These are phyloP conservation scores for Torulaspora pretoriensis DNA, from an alignment of 1,139 yeast genomes.

Conservation along the genomic window DNA sequence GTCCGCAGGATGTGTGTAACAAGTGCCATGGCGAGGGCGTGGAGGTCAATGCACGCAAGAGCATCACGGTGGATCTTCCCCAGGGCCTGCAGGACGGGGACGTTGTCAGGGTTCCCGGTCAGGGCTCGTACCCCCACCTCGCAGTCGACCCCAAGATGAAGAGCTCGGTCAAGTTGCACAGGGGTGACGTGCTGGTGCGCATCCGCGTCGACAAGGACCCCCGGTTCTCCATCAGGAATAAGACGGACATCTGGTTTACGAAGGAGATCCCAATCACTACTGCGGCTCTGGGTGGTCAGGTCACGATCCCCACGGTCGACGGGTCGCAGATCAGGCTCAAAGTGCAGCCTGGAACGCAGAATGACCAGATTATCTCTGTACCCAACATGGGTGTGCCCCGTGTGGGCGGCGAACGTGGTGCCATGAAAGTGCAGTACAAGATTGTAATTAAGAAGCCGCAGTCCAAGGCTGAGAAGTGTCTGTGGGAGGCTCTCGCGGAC, in stretches of 20 bases:
- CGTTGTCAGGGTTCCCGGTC: constrained; percentile 76
- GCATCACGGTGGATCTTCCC: constrained; percentile 78
- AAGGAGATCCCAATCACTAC: constrained; percentile 86
- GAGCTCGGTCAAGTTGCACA: constrained; percentile 48
- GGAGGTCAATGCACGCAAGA: constrained; percentile 52
- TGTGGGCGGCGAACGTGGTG: constrained; percentile 61
- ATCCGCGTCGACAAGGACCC: constrained; percentile 74
- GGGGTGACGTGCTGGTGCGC: constrained; percentile 85
- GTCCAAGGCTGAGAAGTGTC: constrained; percentile 85
- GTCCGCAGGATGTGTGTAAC: constrained; percentile 64
- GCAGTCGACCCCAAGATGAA: constrained; percentile 51
- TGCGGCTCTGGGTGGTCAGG: constrained; percentile 91
- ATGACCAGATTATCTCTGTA: constrained; percentile 67
- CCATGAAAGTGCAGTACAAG: constrained; percentile 68
- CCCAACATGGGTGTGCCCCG: constrained; percentile 89
- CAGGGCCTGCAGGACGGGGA: constrained; percentile 86
- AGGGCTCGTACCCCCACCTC: constrained; percentile 83
- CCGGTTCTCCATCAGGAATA: constrained; percentile 53
- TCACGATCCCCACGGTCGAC: constrained; percentile 82
- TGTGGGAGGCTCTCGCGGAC: constrained; percentile 92
- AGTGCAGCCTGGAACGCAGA: constrained; percentile 83
- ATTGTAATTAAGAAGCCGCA: constrained; percentile 71
- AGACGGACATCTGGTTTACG: constrained; percentile 53
- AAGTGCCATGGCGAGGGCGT: constrained; percentile 91
- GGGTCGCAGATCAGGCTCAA: constrained; percentile 70